Conservation (phyloP, 495 filamentous ascomycete genomes). For the Usnea hakonensis region DNA sequence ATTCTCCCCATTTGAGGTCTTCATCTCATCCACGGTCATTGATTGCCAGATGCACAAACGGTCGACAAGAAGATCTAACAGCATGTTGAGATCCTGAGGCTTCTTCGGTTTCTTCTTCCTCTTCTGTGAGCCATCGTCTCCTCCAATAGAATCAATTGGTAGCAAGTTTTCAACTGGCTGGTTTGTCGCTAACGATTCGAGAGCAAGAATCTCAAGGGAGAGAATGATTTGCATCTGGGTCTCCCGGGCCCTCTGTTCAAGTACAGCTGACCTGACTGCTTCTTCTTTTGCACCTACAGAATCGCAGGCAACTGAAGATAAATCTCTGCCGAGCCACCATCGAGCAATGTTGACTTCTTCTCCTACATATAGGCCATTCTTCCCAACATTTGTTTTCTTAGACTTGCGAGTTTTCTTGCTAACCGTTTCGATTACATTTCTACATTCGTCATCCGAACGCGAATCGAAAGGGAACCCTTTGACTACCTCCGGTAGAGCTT, state of each 20-base stretch:
- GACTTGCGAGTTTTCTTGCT: conserved; percentile 50
- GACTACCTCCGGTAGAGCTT: conserved; percentile 61
- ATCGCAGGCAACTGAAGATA: conserved; percentile 31
- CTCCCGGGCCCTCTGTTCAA: conserved; percentile 63
- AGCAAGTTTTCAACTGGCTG: conserved; percentile 24
- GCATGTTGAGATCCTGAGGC: conserved; percentile 47
- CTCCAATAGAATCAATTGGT: conserved; percentile 30
- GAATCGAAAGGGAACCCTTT: conserved; percentile 51
- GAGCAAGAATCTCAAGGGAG: conserved; percentile 75
- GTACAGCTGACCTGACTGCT: conserved; percentile 49
- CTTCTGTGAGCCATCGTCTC: conserved; percentile 20
- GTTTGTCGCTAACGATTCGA: conserved; percentile 45
- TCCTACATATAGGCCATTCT: conserved; percentile 65
- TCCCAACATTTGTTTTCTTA: conserved; percentile 65
- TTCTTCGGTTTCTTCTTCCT: conserved; percentile 40
- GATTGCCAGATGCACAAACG: conserved; percentile 95
- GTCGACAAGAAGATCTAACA: conserved; percentile 82
- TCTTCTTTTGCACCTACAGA: conserved; percentile 40
- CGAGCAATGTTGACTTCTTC: conserved; percentile 67
- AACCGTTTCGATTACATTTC: conserved; percentile 17
- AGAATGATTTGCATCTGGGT: conserved; percentile 87
- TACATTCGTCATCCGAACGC: conserved; percentile 52
- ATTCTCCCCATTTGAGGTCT: conserved; percentile 41
- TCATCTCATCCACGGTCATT: conserved; percentile 50
- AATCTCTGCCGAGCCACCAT: conserved; percentile 64